Conservation (phyloP, 1,284 basidiomycete species). For the Fomitopsis pinicola region DNA sequence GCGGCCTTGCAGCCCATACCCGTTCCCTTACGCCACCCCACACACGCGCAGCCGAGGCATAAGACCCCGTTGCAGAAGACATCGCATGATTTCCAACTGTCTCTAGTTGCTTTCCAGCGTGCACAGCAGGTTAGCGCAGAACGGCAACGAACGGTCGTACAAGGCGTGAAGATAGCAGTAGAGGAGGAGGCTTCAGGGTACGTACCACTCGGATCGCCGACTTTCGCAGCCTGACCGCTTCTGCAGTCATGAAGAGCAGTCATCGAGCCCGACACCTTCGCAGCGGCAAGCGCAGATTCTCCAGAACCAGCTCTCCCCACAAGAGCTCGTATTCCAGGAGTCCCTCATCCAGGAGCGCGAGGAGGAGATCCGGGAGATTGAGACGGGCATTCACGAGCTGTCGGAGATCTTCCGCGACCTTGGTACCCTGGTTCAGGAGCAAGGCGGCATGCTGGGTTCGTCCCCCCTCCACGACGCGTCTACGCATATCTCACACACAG, state of each 20-base stretch:
- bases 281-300: constrained; percentile 71
- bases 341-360: constrained; percentile 95
- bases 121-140: constrained; percentile 90
- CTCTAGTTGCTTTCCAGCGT: constrained; percentile 86
- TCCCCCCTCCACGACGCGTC: not conserved
- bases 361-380: constrained; percentile 93
- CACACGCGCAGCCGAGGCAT: constrained; percentile 52
- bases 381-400: constrained; percentile 94
- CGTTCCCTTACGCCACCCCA: constrained; percentile 1
- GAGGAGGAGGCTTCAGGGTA: constrained; percentile 53
- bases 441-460: constrained; percentile 92
- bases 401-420: constrained; percentile 97
- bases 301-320: constrained; percentile 75
- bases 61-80: constrained; percentile 85
- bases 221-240: not conserved
- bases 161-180: constrained; percentile 73
- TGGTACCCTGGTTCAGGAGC: constrained; percentile 91
- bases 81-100: constrained; percentile 88
- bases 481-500: not conserved
- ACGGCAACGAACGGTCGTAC: constrained; percentile 78
- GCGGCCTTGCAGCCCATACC: not conserved
- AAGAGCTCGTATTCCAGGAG: constrained; percentile 96
- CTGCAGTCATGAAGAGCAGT: constrained; percentile 18
- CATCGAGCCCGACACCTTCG: constrained; percentile 24
- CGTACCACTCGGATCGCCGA: constrained; percentile 17